phyloP scores from a whole-genome alignment of 164 flowering plant species.

The Tetracentron sinense region DNA sequence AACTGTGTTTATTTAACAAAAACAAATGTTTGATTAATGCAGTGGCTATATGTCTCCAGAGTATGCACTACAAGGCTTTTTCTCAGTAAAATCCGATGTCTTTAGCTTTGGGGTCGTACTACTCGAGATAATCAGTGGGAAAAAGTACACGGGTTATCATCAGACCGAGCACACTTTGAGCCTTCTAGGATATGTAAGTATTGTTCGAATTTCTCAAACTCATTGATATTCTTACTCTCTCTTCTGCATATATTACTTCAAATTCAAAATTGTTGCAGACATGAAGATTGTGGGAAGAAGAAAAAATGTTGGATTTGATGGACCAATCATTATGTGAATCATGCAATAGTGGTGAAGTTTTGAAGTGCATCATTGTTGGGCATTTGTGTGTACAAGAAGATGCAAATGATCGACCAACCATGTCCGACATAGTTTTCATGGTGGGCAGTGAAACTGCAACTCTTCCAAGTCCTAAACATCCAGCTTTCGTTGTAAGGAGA shows the following conservation, averaged over 20 bases:
- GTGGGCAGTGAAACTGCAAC: conserved; percentile 12
- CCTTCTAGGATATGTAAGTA: conserved; percentile 14
- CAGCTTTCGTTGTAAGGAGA: conserved; percentile 15
- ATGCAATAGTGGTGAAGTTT: conserved; percentile 7
- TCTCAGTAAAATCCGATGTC: no score
- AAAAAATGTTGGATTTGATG: conserved; percentile 12
- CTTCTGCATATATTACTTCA: no score
- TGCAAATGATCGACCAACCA: no score
- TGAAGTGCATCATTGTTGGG: no score
- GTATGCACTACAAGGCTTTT: conserved; percentile 12
- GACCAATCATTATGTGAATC: no score
- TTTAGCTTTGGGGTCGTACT: no score
- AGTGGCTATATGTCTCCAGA: no score
- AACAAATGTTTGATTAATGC: no score
- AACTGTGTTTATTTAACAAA: neutral
- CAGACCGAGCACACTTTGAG: conserved; percentile 1
- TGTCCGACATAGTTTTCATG: conserved; percentile 20
- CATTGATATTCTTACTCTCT: no score
- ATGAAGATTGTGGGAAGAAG: conserved; percentile 13
- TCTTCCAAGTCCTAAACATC: conserved; percentile 16
- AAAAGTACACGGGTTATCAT: conserved; percentile 9
- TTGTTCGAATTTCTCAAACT: neutral
- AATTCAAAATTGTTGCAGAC: no score
- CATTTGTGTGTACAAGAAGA: conserved; percentile 21
- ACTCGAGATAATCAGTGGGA: no score